Conservation (phyloP, 2,329 filamentous ascomycete species). For the Chaetomium globosum region DNA sequence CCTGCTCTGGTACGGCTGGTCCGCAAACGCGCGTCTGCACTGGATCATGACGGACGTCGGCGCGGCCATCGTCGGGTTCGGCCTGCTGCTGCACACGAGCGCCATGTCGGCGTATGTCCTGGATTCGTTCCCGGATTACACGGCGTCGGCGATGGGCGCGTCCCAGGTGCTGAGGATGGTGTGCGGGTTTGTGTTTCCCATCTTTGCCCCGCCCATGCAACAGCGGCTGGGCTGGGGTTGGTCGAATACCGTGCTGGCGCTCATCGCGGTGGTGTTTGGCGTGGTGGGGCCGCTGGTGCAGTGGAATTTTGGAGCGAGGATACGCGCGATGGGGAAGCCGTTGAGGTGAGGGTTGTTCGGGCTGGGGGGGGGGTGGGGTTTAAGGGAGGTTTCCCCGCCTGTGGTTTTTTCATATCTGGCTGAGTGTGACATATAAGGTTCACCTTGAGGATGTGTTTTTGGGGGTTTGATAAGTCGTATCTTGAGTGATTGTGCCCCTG, state of each 20-base stretch:
- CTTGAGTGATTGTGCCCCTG: too few species aligned
- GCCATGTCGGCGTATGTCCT: slow-evolving; percentile 6
- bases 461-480: too few species aligned
- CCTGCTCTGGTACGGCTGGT: slow-evolving; percentile 3
- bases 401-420: too few species aligned
- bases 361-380: too few species aligned
- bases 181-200: background rate
- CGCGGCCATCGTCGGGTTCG: slow-evolving; percentile 1
- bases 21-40: background rate
- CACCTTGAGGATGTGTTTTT: too few species aligned
- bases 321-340: background rate
- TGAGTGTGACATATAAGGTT: too few species aligned
- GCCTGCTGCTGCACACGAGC: background rate
- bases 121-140: background rate
- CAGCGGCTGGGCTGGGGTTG: background rate
- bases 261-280: background rate
- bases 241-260: slow-evolving; percentile 6
- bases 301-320: background rate
- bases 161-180: background rate
- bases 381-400: too few species aligned
- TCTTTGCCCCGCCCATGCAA: slow-evolving; percentile 6
- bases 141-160: background rate
- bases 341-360: background rate
- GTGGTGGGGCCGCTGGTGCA: background rate
- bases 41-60: slow-evolving; percentile 4